Base-by-base conservation (phyloP, 2,329 filamentous ascomycete species). In the Arthrobotrys pseudoclavata region DNA sequence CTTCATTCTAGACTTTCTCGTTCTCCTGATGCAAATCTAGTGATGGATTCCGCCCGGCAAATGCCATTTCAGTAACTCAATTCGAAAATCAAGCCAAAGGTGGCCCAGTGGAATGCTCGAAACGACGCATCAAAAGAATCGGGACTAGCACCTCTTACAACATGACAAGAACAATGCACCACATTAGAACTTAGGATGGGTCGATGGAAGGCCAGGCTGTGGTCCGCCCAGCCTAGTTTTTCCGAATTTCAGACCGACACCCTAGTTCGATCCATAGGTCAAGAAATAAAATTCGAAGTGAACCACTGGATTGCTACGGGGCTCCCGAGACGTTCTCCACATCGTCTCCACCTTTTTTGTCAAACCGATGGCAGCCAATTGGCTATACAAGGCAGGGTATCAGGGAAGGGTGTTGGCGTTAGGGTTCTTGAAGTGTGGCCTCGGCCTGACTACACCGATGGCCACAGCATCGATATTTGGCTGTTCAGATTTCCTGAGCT, bases 261-360 rank as follows among this genome's bases (percentile, higher is more conserved):
- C 68, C 55, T 64, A 45, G 45, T 70, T 63, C 37, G 70, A 69
- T 69, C 64, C 71, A 69, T 47, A 74, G 57, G 62, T 69, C 57
- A 69, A 69, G 64, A 69, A 69, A 69, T 64, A 63, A 64, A 76
- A 70, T 60, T 42, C 60, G 40, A 24, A 40, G 63, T 42, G 72
- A 76, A 76, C 72, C 72, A 67, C 48, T 69, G 72, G 71, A 69
- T 69, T 63, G 60, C 63, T 63, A 67, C 64, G 71, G 71, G 72
- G 72, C 72, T 76, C 72, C 72, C 72, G 72, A 69, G 69, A 60
- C 60, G 64, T 74, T 70, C 72, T 70, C 72, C 72, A 76, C 72
- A 18, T 62, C 10, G 57, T 61, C 63, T 42, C 61, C 50, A 29
- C 55, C 37, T 40, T 40, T 63, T 47, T 48, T 50, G 45, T 61